Evolutionary conservation across 176 grass and related monocot species (phyloP), one percentile per base, ranked within the genome.

Genomic region (Oryza punctata): DNA sequence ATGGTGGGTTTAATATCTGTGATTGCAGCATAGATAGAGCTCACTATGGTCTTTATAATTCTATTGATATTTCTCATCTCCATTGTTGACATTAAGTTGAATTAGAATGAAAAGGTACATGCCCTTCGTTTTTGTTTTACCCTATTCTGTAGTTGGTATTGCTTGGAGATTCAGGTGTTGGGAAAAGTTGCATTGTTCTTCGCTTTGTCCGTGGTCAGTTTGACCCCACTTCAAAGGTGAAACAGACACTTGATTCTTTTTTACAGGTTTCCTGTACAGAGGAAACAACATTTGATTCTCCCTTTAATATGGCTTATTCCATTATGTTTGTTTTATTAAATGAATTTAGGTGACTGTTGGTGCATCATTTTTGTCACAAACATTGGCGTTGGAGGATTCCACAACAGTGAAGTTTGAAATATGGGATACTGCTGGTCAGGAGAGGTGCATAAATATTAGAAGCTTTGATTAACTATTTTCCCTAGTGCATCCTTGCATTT

Each of bases 141-240:
- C 45, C 35, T 75, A 47, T 33, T 80, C 63, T 90, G 79, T 74
- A 97, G 91, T 83, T 97, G 69, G 91, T 97, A 75, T 87, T 97
- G 65, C 91, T 97, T 30, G 94, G 91, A 29, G 89, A 97, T 77
- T 94, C 87, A 3, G 89, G 94, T 86, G 94, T 97, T 71, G 94
- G 94, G 63, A 94, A 97, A 89, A 97, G 89, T 76, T 97, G 94
- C 70, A 97, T 97, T 29, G 94, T 97, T 81, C 89, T 97, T 89
- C 91, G 91, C 19, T 97, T 97, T 91, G 94, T 97, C 57, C 81
- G 91, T 81, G 91, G 91, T 73, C 94, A 91, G 84, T 97, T 94
- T 79, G 94, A 94, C 49, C 89, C 94, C 26, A 93, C 89, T 43
- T 97, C 94, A 7, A 93, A 94, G 94, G 91, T 97, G 73, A 89